phyloP scores from a whole-genome alignment of 129 eudicot species.

The Oenanthe sinensis region DNA sequence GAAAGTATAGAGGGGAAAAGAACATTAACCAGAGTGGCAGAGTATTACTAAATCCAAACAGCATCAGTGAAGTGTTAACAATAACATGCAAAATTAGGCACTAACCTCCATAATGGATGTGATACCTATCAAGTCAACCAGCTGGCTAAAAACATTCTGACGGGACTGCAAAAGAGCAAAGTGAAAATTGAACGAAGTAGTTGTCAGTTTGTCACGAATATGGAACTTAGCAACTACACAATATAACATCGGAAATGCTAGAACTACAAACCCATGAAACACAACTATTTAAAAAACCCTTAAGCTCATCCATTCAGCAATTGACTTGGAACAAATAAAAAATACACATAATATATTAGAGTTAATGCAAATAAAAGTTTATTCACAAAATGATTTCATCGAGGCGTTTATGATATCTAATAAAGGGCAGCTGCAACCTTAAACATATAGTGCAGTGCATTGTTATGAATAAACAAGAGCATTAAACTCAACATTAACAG shows the following conservation, averaged over 20 bases:
- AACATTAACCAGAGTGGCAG: neutral
- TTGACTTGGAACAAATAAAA: neutral
- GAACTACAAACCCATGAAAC: neutral
- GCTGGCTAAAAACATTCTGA: conserved; percentile 59
- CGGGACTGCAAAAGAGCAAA: conserved; percentile 44
- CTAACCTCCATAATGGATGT: conserved; percentile 95
- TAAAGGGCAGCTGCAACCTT: neutral
- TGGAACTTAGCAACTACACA: neutral
- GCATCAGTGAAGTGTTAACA: conserved; percentile 10
- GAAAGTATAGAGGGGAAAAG: conserved; percentile 15
- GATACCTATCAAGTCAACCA: conserved; percentile 92
- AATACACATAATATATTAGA: neutral
- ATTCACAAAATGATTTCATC: neutral
- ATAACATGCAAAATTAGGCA: neutral
- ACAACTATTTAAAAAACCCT: neutral
- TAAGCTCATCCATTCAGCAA: neutral
- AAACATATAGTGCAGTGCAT: neutral
- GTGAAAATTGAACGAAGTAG: neutral
- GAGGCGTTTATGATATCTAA: neutral
- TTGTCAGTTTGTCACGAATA: neutral
- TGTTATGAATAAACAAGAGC: neutral
- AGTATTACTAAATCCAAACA: neutral
- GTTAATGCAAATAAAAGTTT: neutral
- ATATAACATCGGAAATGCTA: neutral
- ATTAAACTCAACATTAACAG: neutral